Evolutionary conservation across 2,329 filamentous ascomycete genomes (phyloP), one percentile per base, ranked within the genome.

Genomic region (Cladosporium sp.): DNA sequence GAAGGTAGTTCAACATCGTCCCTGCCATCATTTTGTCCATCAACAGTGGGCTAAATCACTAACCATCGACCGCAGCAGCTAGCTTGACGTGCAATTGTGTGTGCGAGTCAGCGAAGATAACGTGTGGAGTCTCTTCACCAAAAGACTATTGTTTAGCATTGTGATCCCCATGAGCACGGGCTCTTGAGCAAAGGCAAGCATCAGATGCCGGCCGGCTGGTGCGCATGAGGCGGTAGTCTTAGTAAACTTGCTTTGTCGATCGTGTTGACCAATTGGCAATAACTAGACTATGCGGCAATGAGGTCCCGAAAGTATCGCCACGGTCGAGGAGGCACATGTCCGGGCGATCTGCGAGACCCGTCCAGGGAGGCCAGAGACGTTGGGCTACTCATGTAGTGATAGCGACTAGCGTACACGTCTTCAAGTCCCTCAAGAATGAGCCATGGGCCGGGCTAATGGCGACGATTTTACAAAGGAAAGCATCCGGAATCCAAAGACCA

Each of bases 341-440:
- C 54, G 54, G 54, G 23, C 14, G 32, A 36, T 57, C 54, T 26
- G 54, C 54, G 54, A 57, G 54, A 32, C 21, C n/a, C 54, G 30
- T 39, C 54, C 54, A 57, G n/a, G 30, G 28, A 57, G 21, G 6
- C 23, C 28, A 32, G 39, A 36, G 30, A 57, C 54, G 54, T 57
- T 57, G 54, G 28, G 23, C 54, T 57, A 57, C 39, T 21, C 39
- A 21, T 46, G 39, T 46, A 21, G n/a, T 46, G n/a, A 46, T 46
- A n/a, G 39, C 39, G 39, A 46, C 39, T 46, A 46, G 39, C n/a
- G n/a, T n/a, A 23, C 39, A 23, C 39, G 39, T 46, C 39, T 46
- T 46, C 36, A 46, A 46, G 39, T 21, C 39, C 51, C 51, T 54
- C 51, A 54, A 4, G 1, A 3, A 11, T 21, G 21, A 32, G 51